phyloP scores from a whole-genome alignment of 495 filamentous ascomycete genomes.

The Antarctomyces pellizariae region DNA sequence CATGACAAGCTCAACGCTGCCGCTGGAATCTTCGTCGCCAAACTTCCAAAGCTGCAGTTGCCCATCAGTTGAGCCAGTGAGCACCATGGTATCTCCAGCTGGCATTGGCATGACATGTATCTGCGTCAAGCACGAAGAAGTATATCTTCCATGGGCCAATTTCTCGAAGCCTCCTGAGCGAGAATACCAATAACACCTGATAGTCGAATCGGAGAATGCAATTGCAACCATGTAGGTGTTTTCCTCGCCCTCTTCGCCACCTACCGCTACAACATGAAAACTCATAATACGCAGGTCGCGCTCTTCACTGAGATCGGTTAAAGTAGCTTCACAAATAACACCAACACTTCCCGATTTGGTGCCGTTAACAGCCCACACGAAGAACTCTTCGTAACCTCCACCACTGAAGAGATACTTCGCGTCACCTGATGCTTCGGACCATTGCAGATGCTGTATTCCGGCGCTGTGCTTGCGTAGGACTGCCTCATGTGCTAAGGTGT shows the following conservation, averaged over 20 bases:
- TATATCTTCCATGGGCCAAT: slow-evolving; percentile 36
- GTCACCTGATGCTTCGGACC: slow-evolving; percentile 24
- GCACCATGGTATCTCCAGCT: slow-evolving; percentile 17
- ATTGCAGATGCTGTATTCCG: slow-evolving; percentile 62
- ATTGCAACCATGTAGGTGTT: slow-evolving; percentile 34
- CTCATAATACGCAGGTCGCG: slow-evolving; percentile 59
- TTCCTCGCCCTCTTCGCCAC: slow-evolving; percentile 6
- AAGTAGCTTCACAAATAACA: slow-evolving; percentile 31
- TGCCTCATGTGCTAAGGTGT: slow-evolving; percentile 25
- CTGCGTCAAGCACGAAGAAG: slow-evolving; percentile 60
- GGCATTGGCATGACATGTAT: slow-evolving; percentile 23
- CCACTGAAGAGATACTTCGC: slow-evolving; percentile 57
- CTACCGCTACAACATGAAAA: slow-evolving; percentile 33
- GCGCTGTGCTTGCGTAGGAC: slow-evolving; percentile 52
- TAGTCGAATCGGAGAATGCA: slow-evolving; percentile 56
- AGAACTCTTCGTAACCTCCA: slow-evolving; percentile 73
- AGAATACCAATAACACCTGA: slow-evolving; percentile 41
- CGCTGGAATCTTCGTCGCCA: slow-evolving; percentile 2
- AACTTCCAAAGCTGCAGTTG: slow-evolving; percentile 17
- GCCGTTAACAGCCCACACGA: slow-evolving; percentile 44
- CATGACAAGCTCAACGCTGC: slow-evolving; percentile 1
- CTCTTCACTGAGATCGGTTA: slow-evolving; percentile 29
- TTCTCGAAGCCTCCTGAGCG: slow-evolving; percentile 24
- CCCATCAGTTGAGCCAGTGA: slow-evolving; percentile 24
- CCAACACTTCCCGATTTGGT: slow-evolving; percentile 31